Conservation (phyloP, 768 basidiomycete genomes). For the Cubamyces lactineus region DNA sequence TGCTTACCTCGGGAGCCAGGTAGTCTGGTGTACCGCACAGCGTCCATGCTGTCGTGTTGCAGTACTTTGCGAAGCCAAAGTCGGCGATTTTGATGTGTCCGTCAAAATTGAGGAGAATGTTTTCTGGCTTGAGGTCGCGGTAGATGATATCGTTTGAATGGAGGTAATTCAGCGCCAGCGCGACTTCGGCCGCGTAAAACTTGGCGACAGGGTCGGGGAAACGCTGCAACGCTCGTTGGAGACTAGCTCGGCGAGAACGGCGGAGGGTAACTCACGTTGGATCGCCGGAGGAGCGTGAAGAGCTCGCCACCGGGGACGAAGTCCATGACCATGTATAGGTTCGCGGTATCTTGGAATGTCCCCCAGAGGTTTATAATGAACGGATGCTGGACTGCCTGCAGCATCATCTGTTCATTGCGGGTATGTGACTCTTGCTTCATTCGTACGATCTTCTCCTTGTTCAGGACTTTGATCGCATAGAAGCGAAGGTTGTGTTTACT, state of each 20-base stretch:
- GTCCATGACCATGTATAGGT: slow-evolving; percentile 98
- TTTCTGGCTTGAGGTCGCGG: slow-evolving; percentile 97
- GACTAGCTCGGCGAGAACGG: not conserved
- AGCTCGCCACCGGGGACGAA: slow-evolving; percentile 97
- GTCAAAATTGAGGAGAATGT: slow-evolving; percentile 89
- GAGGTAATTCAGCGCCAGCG: slow-evolving; percentile 88
- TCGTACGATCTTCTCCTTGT: slow-evolving; percentile 88
- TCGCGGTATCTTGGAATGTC: slow-evolving; percentile 86
- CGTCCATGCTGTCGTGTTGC: slow-evolving; percentile 89
- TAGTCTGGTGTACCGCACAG: slow-evolving; percentile 97
- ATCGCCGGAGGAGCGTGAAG: slow-evolving; percentile 89
- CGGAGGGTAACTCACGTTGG: slow-evolving; percentile 63
- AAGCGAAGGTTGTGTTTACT: slow-evolving; percentile 95
- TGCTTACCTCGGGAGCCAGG: slow-evolving; percentile 85
- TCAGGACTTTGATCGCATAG: slow-evolving; percentile 94
- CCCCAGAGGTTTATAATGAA: slow-evolving; percentile 98
- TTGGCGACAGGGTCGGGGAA: slow-evolving; percentile 98
- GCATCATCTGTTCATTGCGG: slow-evolving; percentile 90
- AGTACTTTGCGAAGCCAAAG: slow-evolving; percentile 94
- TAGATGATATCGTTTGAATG: slow-evolving; percentile 91
- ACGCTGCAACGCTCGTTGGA: slow-evolving; percentile 50
- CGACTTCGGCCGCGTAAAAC: slow-evolving; percentile 96
- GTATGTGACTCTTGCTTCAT: slow-evolving; percentile 98
- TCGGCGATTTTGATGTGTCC: slow-evolving; percentile 98
- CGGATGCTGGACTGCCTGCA: slow-evolving; percentile 84